phyloP scores from a whole-genome alignment of 768 basidiomycete genomes.

The Boletellus emodensis region DNA sequence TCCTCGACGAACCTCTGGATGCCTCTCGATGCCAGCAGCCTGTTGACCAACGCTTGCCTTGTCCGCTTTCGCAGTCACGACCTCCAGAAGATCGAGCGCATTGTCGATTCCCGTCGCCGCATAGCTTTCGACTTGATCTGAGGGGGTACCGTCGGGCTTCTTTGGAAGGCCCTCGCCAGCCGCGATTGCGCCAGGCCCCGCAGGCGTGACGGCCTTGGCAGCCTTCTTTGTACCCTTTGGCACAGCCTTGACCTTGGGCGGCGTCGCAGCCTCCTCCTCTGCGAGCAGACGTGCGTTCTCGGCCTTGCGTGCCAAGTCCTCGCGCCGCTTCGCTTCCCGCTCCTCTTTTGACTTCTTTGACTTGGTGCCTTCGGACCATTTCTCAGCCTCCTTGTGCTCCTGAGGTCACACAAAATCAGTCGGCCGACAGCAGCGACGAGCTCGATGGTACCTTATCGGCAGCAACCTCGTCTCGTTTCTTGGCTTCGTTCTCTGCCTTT shows the following conservation, averaged over 20 bases:
- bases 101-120: conserved; percentile 88
- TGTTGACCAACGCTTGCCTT: conserved; percentile 87
- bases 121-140: conserved; percentile 59
- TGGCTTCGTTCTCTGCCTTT: conserved; percentile 87
- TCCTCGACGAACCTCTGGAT: conserved; percentile 74
- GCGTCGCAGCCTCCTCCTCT: conserved; percentile 72
- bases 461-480: conserved; percentile 62
- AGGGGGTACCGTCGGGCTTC: conserved; percentile 25
- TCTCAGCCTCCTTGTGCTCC: conserved; percentile 68
- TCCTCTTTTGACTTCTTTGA: conserved; percentile 65
- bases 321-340: conserved; percentile 75
- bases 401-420: conserved; percentile 26
- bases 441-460: conserved; percentile 51
- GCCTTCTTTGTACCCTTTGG: conserved; percentile 63
- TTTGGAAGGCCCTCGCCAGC: conserved; percentile 54
- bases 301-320: conserved; percentile 80
- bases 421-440: neutral
- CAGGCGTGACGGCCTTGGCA: conserved; percentile 51
- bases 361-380: conserved; percentile 69
- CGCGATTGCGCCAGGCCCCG: conserved; percentile 82
- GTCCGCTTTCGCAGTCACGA: conserved; percentile 89
- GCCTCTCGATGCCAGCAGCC: conserved; percentile 81
- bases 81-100: conserved; percentile 81
- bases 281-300: conserved; percentile 81
- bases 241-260: conserved; percentile 57